phyloP scores from a whole-genome alignment of 768 basidiomycete genomes.

The Russula brevipes region DNA sequence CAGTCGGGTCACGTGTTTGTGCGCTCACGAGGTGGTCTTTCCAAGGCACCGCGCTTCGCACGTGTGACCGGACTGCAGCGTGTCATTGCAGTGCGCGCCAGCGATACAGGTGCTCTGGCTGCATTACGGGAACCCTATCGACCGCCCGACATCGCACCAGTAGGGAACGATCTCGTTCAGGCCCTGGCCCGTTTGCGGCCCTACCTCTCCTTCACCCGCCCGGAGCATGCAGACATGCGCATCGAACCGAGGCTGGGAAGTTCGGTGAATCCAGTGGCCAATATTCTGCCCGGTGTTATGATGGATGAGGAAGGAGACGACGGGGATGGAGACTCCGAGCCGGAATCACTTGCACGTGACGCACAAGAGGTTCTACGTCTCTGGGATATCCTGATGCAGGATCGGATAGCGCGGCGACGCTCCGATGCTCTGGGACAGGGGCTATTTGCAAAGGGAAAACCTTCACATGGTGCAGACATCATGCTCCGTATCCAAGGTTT shows the following conservation, averaged over 20 bases:
- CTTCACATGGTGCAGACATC: constrained; percentile 59
- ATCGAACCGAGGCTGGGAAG: constrained; percentile 12
- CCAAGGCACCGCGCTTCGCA: constrained; percentile 69
- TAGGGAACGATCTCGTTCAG: constrained; percentile 53
- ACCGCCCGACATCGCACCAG: constrained; percentile 49
- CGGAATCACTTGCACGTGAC: constrained; percentile 33
- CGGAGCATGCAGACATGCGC: constrained; percentile 23
- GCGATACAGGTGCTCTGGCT: constrained; percentile 78
- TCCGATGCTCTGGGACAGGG: constrained; percentile 5
- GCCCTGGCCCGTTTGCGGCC: constrained; percentile 68
- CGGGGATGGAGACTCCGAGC: constrained; percentile 26
- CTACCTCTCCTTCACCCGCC: constrained; percentile 34
- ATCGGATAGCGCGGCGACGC: constrained; percentile 8
- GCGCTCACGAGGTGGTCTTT: constrained; percentile 50
- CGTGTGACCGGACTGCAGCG: constrained; percentile 80
- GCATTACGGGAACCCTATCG: constrained; percentile 73
- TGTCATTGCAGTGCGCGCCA: constrained; percentile 77
- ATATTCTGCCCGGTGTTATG: background rate
- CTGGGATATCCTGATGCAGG: constrained; percentile 22
- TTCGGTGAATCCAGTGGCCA: background rate
- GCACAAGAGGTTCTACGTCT: constrained; percentile 32
- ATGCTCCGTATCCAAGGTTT: constrained; percentile 42
- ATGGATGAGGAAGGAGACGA: constrained; percentile 26
- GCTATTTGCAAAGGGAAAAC: background rate
- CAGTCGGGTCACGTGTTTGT: constrained; percentile 92